Percentiles rank a stretch among this genome's conserved stretches.
Evolutionary conservation across 805 yeast genomes (phyloP).

Genomic region (Teunomyces pallodes): DNA sequence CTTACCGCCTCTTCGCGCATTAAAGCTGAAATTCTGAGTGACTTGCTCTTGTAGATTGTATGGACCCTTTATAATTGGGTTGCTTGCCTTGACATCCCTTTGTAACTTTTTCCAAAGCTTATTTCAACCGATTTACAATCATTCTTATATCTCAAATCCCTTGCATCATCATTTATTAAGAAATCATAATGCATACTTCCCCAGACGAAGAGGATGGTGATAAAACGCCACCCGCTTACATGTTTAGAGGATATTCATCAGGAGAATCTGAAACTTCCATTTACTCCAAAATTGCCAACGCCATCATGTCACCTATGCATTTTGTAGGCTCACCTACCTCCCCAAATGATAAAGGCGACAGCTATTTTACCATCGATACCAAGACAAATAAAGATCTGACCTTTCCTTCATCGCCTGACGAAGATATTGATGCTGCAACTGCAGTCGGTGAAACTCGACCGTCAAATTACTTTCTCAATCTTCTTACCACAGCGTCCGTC

Average conservation of each 20-base stretch:
- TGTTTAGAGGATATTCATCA: not conserved
- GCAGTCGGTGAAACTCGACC: slow-evolving; percentile 22
- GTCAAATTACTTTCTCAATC: slow-evolving; percentile 24
- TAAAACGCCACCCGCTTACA: not conserved
- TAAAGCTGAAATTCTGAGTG: not conserved
- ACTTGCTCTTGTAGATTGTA: not conserved
- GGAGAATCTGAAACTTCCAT: slow-evolving; percentile 1
- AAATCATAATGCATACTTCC: not conserved
- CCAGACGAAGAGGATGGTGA: not conserved
- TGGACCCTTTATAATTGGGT: not conserved
- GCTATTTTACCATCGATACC: not conserved
- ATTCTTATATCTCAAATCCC: not conserved
- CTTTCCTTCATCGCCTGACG: slow-evolving; percentile 9
- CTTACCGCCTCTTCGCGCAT: not conserved
- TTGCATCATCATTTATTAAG: not conserved
- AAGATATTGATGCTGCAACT: slow-evolving; percentile 29
- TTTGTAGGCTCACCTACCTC: not conserved
- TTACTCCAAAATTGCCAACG: slow-evolving; percentile 2
- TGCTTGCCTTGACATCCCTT: not conserved
- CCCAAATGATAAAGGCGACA: not conserved
- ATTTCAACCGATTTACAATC: not conserved
- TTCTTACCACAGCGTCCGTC: slow-evolving; percentile 30
- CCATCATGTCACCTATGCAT: not conserved
- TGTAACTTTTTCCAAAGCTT: not conserved
- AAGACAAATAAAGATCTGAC: not conserved